phyloP scores from a whole-genome alignment of 108 stramenopile species.

The Bacterosira constricta region DNA sequence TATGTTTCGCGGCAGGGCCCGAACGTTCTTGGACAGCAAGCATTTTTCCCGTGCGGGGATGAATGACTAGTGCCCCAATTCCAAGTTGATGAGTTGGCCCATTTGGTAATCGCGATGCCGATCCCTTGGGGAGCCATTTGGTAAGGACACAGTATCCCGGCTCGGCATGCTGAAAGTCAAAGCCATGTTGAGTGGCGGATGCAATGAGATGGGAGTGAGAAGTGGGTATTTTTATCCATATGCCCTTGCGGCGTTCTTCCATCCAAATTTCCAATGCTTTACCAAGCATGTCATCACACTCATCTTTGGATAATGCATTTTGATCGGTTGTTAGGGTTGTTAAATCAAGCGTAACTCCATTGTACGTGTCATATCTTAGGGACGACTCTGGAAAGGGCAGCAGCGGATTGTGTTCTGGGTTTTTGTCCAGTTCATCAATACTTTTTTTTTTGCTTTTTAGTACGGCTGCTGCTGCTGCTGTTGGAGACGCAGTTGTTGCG shows the following conservation, averaged over 20 bases:
- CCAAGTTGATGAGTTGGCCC: slow-evolving; percentile 87
- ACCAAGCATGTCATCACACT: slow-evolving; percentile 16
- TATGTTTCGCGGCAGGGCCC: slow-evolving; percentile 70
- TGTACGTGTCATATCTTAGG: slow-evolving; percentile 68
- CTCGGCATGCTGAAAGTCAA: slow-evolving; percentile 70
- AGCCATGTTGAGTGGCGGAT: slow-evolving; percentile 37
- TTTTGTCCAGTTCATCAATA: slow-evolving; percentile 8
- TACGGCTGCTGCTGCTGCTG: neutral
- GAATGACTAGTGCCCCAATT: slow-evolving; percentile 75
- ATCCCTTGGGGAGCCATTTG: slow-evolving; percentile 69
- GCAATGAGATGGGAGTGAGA: slow-evolving; percentile 46
- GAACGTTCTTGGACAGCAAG: slow-evolving; percentile 75
- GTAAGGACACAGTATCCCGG: slow-evolving; percentile 58
- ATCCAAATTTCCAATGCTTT: slow-evolving; percentile 55
- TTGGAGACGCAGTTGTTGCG: neutral
- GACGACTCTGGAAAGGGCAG: slow-evolving; percentile 63
- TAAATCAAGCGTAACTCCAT: slow-evolving; percentile 68
- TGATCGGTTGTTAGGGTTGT: slow-evolving; percentile 12
- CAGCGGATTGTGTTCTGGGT: slow-evolving; percentile 9
- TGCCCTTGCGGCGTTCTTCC: slow-evolving; percentile 56
- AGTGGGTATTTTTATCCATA: slow-evolving; percentile 77
- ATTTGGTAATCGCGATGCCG: slow-evolving; percentile 56
- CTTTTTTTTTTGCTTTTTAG: neutral
- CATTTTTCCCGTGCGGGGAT: slow-evolving; percentile 65
- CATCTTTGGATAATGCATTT: neutral